Evolutionary conservation across 805 yeast genomes (phyloP).

Genomic region (Kodamaea lidongshanica): DNA sequence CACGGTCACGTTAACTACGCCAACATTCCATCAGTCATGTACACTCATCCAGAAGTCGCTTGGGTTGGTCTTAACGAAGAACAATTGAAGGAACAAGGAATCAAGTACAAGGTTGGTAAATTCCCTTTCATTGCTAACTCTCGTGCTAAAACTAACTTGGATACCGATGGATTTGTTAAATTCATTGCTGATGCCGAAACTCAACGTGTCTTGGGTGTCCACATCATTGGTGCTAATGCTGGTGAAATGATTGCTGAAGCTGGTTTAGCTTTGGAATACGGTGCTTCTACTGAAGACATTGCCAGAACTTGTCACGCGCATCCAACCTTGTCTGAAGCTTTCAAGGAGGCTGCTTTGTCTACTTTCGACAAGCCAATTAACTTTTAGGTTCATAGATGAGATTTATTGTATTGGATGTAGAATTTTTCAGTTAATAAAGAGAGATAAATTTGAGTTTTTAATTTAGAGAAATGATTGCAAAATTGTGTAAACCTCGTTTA

Average conservation of each 20-base stretch:
- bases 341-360: constrained; percentile 95
- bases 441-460: no score
- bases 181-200: constrained; percentile 95
- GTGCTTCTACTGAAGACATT: constrained; percentile 96
- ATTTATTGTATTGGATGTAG: no score
- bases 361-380: constrained; percentile 89
- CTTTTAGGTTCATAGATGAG: constrained; percentile 55
- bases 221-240: constrained; percentile 96
- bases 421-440: no score
- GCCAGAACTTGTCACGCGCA: constrained; percentile 98
- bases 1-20: constrained; percentile 98
- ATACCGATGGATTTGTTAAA: constrained; percentile 96
- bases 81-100: constrained; percentile 88
- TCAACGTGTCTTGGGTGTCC: constrained; percentile 92
- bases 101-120: constrained; percentile 89
- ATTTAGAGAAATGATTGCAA: no score
- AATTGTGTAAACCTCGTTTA: no score
- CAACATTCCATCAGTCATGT: constrained; percentile 97
- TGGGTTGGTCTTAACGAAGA: constrained; percentile 98
- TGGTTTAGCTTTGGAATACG: constrained; percentile 95
- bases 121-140: constrained; percentile 99
- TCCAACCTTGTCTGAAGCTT: constrained; percentile 96
- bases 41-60: constrained; percentile 98
- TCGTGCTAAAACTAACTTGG: constrained; percentile 96
- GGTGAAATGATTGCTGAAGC: constrained; percentile 99